Percentiles rank a stretch among this genome's conserved stretches.
phyloP scores from a whole-genome alignment of 805 yeast species.

The Pichia nanzhaoensis region DNA sequence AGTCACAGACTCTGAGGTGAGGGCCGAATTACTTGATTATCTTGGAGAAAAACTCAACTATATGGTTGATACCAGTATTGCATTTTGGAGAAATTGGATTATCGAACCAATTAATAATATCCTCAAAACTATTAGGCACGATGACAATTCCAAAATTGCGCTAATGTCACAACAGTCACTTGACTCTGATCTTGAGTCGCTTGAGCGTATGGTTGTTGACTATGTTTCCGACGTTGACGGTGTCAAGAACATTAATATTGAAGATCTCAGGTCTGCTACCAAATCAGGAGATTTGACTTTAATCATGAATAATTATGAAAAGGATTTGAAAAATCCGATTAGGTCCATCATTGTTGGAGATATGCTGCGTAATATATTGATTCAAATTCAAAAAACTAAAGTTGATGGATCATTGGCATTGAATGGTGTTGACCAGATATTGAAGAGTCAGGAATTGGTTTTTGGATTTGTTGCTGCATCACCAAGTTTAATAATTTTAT shows the following conservation, averaged over 20 bases:
- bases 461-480: conserved; percentile 87
- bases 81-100: conserved; percentile 80
- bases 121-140: conserved; percentile 76
- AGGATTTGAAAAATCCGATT: conserved; percentile 64
- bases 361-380: conserved; percentile 67
- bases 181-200: conserved; percentile 67
- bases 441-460: conserved; percentile 89
- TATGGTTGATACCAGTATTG: conserved; percentile 53
- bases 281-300: conserved; percentile 72
- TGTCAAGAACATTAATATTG: conserved; percentile 11
- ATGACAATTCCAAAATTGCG: conserved; percentile 64
- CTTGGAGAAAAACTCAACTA: conserved; percentile 49
- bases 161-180: conserved; percentile 75
- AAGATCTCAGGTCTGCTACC: conserved; percentile 41
- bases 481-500: conserved; percentile 61
- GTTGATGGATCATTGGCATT: conserved; percentile 92
- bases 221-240: conserved; percentile 41
- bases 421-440: conserved; percentile 80
- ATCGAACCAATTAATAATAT: conserved; percentile 67
- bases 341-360: conserved; percentile 59
- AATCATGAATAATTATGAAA: conserved; percentile 75
- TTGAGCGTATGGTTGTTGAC: conserved; percentile 83
- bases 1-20: conserved; percentile 44
- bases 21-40: conserved; percentile 32
- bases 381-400: conserved; percentile 92